These are phyloP conservation scores for Lichtheimia ornata DNA, from an alignment of 371 early-diverging fungal genomes.

Conservation along the genomic window DNA sequence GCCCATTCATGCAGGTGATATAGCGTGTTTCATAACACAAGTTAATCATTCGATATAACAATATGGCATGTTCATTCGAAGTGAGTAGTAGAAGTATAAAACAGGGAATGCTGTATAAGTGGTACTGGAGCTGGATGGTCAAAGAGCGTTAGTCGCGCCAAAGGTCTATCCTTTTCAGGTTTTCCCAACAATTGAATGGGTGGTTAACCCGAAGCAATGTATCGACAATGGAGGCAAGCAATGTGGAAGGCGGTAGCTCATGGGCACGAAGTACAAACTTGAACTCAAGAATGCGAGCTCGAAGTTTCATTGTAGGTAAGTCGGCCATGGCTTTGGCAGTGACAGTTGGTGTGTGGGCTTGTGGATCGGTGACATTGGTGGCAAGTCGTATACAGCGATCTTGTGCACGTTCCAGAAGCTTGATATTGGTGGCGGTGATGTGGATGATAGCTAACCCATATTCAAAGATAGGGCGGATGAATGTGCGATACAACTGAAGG, in stretches of 20 bases:
- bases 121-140: too few species aligned
- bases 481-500: not conserved
- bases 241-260: not conserved
- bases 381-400: not conserved
- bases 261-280: conserved; percentile 1
- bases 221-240: not conserved
- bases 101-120: too few species aligned
- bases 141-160: too few species aligned
- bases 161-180: not conserved
- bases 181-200: not conserved
- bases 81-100: too few species aligned
- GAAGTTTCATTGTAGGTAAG: not conserved
- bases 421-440: not conserved
- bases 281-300: not conserved
- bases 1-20: too few species aligned
- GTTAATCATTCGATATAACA: too few species aligned
- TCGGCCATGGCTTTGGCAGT: not conserved
- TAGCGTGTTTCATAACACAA: too few species aligned
- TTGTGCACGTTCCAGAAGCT: not conserved
- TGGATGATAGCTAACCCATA: not conserved
- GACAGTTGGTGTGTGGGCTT: not conserved
- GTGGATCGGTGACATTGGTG: not conserved
- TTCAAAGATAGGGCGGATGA: not conserved
- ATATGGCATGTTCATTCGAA: too few species aligned
- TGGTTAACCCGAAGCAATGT: not conserved